Evolutionary conservation across 495 filamentous ascomycete species (phyloP), one percentile per base, ranked within the genome.

Genomic region (Daldinia childiae): DNA sequence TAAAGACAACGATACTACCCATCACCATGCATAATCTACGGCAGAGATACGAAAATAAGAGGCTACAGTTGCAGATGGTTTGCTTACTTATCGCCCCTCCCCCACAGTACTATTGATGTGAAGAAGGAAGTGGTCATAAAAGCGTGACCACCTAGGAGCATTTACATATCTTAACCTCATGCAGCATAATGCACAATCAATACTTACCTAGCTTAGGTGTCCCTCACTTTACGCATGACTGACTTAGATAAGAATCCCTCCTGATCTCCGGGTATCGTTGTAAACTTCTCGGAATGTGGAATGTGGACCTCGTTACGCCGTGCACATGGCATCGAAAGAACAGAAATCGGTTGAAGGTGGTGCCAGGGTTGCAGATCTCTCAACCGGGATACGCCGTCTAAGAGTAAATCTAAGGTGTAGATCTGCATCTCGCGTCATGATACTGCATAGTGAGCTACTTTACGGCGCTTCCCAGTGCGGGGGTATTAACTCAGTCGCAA

Each of bases 341-440:
- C 24, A 54, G 38, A 66, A 51, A 62, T 58, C 57, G 29, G 43
- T 60, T 19, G 43, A 30, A 50, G 21, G 24, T 64, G 63, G 48
- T 61, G 45, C 63, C 60, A 56, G 61, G 56, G 38, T 43, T 60
- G 45, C 59, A 68, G 45, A 30, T 59, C 58, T 45, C 6, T 58
- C 32, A 24, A 27, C 38, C 58, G 41, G 58, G 43, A 41, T 43
- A 59, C 45, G 69, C 60, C 64, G 60, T 17, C 24, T 36, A 48
- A 68, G 48, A 30, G 34, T 34, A 51, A 62, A 58, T 73, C 50
- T 58, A 62, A 50, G 65, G 59, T 64, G 61, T n/a, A 51, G 70
- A 73, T 73, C 71, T 62, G 39, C 71, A 66, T 39, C 26, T 17
- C 65, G 41, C 66, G 58, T 69, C 66, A 58, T 34, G 54, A 59